Evolutionary conservation across 1,284 basidiomycete species (phyloP).

Genomic region (Ganoderma meredithae): DNA sequence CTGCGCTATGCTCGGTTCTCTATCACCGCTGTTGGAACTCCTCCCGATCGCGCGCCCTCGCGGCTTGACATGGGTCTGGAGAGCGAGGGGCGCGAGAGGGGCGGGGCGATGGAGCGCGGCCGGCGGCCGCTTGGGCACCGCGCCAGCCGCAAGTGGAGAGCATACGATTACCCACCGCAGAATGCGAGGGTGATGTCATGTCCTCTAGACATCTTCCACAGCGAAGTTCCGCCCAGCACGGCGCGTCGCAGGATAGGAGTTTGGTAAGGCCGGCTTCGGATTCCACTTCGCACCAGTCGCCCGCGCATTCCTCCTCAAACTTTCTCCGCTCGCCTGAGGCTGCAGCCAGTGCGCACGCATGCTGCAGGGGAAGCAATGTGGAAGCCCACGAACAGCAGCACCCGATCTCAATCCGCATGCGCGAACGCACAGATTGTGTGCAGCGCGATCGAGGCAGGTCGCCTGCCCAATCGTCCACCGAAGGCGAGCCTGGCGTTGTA

Average conservation of each 20-base stretch:
- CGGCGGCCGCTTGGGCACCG: background rate
- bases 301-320: background rate
- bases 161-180: background rate
- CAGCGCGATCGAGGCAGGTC: conserved; percentile 1
- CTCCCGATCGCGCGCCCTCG: background rate
- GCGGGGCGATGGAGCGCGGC: conserved; percentile 6
- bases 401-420: background rate
- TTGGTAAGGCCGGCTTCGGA: background rate
- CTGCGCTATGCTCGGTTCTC: background rate
- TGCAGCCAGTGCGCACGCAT: background rate
- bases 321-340: no score
- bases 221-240: conserved; percentile 10
- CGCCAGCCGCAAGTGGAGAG: background rate
- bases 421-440: background rate
- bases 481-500: background rate
- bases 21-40: background rate
- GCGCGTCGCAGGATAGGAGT: background rate
- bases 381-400: background rate
- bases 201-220: background rate
- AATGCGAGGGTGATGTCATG: background rate
- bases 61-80: background rate
- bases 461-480: background rate
- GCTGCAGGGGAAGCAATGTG: background rate
- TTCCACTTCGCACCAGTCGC: background rate
- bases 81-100: background rate